Conservation (phyloP, 345 rosid genomes). For the Hypericum androsaemum region DNA sequence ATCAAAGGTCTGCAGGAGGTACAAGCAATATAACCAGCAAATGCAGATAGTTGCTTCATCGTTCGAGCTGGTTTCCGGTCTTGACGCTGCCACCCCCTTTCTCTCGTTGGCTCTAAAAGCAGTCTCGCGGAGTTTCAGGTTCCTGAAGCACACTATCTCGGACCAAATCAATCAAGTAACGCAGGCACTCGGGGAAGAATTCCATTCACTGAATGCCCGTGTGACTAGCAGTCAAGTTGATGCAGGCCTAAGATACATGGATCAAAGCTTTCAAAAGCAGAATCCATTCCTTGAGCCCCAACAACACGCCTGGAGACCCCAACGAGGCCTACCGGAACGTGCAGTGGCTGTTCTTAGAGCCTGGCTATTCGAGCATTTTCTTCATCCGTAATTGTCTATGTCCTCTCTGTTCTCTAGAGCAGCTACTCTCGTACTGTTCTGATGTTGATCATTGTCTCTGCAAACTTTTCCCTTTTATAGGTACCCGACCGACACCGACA, state of each 20-base stretch:
- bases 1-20: slow-evolving; percentile 41
- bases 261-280: slow-evolving; percentile 25
- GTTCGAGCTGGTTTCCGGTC: slow-evolving; percentile 55
- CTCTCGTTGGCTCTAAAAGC: slow-evolving; percentile 36
- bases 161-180: slow-evolving; percentile 33
- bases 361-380: slow-evolving; percentile 71
- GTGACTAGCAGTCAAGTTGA: slow-evolving; percentile 21
- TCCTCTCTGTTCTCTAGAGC: background rate
- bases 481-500: slow-evolving; percentile 55
- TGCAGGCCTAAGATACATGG: slow-evolving; percentile 15
- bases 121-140: slow-evolving; percentile 35
- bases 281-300: slow-evolving; percentile 38
- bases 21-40: slow-evolving; percentile 51
- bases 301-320: slow-evolving; percentile 55
- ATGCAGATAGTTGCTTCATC: slow-evolving; percentile 63
- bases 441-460: background rate
- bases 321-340: slow-evolving; percentile 59
- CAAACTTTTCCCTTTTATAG: slow-evolving; percentile 20
- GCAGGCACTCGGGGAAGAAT: slow-evolving; percentile 31
- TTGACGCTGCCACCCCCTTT: slow-evolving; percentile 43
- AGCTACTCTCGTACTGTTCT: background rate
- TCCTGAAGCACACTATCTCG: slow-evolving; percentile 31
- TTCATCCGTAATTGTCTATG: slow-evolving; percentile 46
- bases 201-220: slow-evolving; percentile 14
- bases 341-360: slow-evolving; percentile 48